phyloP scores from a whole-genome alignment of 768 basidiomycete genomes.

The Lactifluus volemus region DNA sequence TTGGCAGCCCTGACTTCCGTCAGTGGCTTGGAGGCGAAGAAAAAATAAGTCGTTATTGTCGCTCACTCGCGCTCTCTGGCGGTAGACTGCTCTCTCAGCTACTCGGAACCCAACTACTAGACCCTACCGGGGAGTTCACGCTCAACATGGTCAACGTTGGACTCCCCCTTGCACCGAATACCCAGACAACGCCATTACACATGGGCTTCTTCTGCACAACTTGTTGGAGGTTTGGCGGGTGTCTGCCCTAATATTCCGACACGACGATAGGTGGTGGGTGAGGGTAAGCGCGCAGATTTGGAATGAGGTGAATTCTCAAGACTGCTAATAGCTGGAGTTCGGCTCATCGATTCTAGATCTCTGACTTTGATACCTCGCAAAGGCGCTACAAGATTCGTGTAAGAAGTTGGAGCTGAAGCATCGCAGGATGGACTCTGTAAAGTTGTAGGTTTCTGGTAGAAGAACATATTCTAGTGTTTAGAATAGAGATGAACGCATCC shows the following conservation, averaged over 20 bases:
- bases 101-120: conserved; percentile 55
- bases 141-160: conserved; percentile 59
- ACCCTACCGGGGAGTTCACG: conserved; percentile 47
- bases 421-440: neutral
- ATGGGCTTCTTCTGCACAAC: conserved; percentile 18
- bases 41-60: conserved; percentile 63
- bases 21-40: conserved; percentile 66
- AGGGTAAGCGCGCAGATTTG: conserved; percentile 31
- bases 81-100: conserved; percentile 50
- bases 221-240: conserved; percentile 26
- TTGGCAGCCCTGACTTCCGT: conserved; percentile 60
- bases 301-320: conserved; percentile 26
- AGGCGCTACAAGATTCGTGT: conserved; percentile 21
- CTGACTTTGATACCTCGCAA: conserved; percentile 24
- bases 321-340: neutral
- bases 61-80: conserved; percentile 56
- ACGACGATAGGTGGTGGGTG: conserved; percentile 30
- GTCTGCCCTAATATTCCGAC: conserved; percentile 24
- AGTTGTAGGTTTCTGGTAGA: neutral
- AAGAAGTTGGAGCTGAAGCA: conserved; percentile 17
- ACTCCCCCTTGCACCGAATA: conserved; percentile 29
- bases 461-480: neutral
- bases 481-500: neutral
- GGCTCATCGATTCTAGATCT: conserved; percentile 16
- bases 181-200: conserved; percentile 18